phyloP scores from a whole-genome alignment of 2,329 filamentous ascomycete species.

The Conoideocrella luteorostrata region DNA sequence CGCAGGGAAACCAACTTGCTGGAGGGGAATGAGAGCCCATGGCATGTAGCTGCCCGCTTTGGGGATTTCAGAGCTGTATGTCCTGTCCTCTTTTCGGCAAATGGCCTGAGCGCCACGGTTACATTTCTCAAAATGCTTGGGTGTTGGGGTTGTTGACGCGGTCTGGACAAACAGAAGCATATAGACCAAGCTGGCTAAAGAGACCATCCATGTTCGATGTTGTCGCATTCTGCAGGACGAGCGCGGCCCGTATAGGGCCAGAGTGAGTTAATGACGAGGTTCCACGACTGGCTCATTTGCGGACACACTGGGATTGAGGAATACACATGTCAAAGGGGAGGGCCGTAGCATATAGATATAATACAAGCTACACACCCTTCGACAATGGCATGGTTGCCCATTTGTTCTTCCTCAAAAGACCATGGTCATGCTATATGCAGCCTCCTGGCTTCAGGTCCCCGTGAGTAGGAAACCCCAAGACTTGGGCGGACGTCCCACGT shows the following conservation, averaged over 20 bases:
- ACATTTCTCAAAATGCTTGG: not conserved
- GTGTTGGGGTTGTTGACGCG: slow-evolving; percentile 1
- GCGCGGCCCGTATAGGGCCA: not conserved
- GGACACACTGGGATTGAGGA: no score
- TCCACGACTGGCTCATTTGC: no score
- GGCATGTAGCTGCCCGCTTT: slow-evolving; percentile 9
- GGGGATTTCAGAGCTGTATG: slow-evolving; percentile 8
- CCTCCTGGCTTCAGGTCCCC: no score
- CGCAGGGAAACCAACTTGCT: slow-evolving; percentile 6
- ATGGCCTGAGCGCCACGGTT: not conserved
- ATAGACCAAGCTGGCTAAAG: not conserved
- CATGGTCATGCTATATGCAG: no score
- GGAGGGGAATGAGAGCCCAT: slow-evolving; percentile 6
- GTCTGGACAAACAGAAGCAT: not conserved
- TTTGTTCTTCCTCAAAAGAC: no score
- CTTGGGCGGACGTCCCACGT: not conserved
- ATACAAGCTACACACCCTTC: no score
- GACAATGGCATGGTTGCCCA: no score
- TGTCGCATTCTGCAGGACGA: not conserved
- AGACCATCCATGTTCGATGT: not conserved
- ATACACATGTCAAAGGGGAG: no score
- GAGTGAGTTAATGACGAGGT: no score
- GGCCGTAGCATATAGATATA: no score
- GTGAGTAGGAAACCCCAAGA: not conserved
- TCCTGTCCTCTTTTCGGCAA: slow-evolving; percentile 7